A percentile compares a stretch with the other conserved stretches of the same genome.
Conservation (phyloP, 2,329 filamentous ascomycete species). For the Thermothelomyces thermophilus region DNA sequence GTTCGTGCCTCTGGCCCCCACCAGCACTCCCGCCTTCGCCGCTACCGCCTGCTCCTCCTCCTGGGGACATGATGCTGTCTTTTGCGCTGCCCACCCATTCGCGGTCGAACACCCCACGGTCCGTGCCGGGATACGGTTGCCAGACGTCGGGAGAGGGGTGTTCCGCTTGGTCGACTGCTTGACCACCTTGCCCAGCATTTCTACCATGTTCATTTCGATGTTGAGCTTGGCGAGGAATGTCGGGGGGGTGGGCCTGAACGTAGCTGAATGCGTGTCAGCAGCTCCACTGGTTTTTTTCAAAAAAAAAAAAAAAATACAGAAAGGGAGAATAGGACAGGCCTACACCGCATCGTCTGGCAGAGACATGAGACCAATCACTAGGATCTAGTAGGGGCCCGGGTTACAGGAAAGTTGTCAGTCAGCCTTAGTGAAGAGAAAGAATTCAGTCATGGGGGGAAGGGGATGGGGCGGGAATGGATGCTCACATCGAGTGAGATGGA, state of each 20-base stretch:
- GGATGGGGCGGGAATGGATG: too few relatives aligned
- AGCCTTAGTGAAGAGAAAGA: too few relatives aligned
- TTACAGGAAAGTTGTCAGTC: background rate
- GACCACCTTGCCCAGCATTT: constrained; percentile 39
- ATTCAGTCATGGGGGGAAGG: too few relatives aligned
- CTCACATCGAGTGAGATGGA: constrained; percentile 39
- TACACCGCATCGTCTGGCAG: constrained; percentile 40
- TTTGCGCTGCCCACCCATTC: constrained; percentile 12
- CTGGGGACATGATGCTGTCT: constrained; percentile 1
- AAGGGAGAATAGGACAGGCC: too few relatives aligned
- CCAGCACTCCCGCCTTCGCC: too few relatives aligned
- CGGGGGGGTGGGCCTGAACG: constrained; percentile 42
- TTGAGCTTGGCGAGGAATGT: constrained; percentile 43
- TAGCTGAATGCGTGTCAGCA: too few relatives aligned
- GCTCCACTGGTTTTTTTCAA: too few relatives aligned
- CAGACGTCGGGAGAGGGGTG: background rate
- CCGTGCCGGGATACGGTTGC: background rate
- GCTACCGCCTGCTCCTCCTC: background rate
- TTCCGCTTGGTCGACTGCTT: constrained; percentile 5
- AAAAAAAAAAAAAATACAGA: too few relatives aligned
- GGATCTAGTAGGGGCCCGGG: constrained; percentile 23
- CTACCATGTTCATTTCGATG: constrained; percentile 47
- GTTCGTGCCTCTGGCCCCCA: constrained; percentile 12
- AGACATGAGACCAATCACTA: constrained; percentile 40
- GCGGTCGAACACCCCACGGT: background rate